These are phyloP conservation scores for Macrolepiota albuminosa DNA, from an alignment of 768 basidiomycete species.

Conservation along the genomic window DNA sequence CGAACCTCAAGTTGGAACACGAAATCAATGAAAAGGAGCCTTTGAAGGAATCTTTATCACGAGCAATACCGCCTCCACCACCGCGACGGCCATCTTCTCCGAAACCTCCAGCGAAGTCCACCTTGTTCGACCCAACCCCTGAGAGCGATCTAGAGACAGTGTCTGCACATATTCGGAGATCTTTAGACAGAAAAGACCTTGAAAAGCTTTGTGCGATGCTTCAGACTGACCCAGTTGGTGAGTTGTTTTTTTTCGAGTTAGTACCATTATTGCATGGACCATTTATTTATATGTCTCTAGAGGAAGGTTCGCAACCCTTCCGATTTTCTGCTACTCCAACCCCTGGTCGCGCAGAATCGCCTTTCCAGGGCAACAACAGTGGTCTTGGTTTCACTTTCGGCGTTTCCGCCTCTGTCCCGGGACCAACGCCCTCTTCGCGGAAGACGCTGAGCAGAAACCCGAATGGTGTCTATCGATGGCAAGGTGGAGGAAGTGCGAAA, in stretches of 20 bases:
- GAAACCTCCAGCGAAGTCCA: not conserved
- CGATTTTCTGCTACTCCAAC: conserved; percentile 53
- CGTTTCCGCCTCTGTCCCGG: conserved; percentile 9
- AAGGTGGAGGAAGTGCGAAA: conserved; percentile 72
- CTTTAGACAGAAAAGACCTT: conserved; percentile 7
- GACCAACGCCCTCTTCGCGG: conserved; percentile 33
- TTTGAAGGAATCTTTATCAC: not conserved
- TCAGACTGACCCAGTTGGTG: conserved; percentile 46
- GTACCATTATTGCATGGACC: not conserved
- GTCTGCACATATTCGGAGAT: conserved; percentile 8
- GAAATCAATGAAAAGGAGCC: conserved; percentile 8
- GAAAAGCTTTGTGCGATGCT: conserved; percentile 28
- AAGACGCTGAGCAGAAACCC: conserved; percentile 65
- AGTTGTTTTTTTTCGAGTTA: conserved; percentile 6
- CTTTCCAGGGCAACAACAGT: conserved; percentile 17
- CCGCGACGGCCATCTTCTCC: conserved; percentile 5
- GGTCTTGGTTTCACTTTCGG: conserved; percentile 17
- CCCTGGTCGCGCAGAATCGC: conserved; percentile 34
- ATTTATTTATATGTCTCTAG: conserved; percentile 12
- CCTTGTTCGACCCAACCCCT: conserved; percentile 20
- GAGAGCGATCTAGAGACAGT: conserved; percentile 39
- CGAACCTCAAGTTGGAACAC: conserved; percentile 14
- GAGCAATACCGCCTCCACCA: conserved; percentile 1
- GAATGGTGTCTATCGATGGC: conserved; percentile 69
- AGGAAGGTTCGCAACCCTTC: conserved; percentile 48